Base-by-base conservation (phyloP, 2,329 filamentous ascomycete species). In the Alternaria novae-zelandiae region DNA sequence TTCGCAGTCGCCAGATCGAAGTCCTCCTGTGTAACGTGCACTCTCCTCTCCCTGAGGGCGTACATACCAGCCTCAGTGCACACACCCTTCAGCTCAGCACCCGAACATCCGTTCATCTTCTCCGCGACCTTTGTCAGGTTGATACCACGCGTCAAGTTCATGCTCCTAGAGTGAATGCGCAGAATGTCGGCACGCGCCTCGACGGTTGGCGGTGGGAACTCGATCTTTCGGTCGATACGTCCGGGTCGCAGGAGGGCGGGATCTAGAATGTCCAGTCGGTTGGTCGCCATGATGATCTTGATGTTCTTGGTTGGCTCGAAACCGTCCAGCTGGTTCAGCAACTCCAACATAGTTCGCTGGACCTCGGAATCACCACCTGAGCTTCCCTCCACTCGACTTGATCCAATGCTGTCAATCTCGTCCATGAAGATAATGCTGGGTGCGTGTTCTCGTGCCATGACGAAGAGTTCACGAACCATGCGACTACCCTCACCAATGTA, bases 381-480 rank as follows among this genome's bases (percentile, higher is more conserved):
- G 62, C 92, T 96, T 25, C 95, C 95, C 80, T 99, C 96, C 57
- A 99, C 95, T 82, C 96, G 92, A 64, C 94, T 97, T 32, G 94
- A 97, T 68, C 96, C 96, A 82, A 99, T 99, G 72, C 93, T 97
- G 85, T 99, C 96, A 82, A 99, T 98, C 83, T 99, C 96, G 81
- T 99, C 96, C 96, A 99, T 99, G 86, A 99, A 99, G 82, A 99
- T 99, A 83, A 99, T 99, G 71, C 93, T 97, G 21, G 96, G 96
- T 1, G 96, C 96, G 75, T 99, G 96, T 80, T 99, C 96, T 82
- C 96, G 89, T 26, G 96, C 96, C 96, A 99, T 99, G 79, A 99
- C 92, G 86, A 99, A 99, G 55, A 99, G 87, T 83, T 99, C 96
- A 78, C 96, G 93, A 68, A 99, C 96, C 96, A 99, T 99, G 74